Conservation (phyloP, 768 basidiomycete genomes). For the Collybia sordida region DNA sequence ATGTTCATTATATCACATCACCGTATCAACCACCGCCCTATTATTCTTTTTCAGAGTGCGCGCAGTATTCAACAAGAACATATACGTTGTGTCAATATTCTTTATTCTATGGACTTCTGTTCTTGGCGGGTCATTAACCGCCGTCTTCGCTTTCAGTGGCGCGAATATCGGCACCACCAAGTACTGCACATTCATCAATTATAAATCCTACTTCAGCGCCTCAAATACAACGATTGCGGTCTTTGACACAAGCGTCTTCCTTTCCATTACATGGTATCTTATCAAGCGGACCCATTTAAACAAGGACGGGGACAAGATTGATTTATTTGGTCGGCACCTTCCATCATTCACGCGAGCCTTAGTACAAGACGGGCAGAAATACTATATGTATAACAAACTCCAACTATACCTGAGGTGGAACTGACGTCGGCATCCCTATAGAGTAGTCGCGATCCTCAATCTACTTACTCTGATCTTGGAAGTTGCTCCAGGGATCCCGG, state of each 20-base stretch:
- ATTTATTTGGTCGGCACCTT: constrained; percentile 18
- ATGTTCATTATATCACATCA: neutral
- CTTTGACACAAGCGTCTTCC: neutral
- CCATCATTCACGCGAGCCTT: constrained; percentile 23
- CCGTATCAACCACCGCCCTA: neutral
- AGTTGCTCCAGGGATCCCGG: too few species aligned
- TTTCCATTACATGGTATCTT: neutral
- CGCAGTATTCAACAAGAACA: neutral
- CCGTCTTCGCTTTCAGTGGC: too few species aligned
- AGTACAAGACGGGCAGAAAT: constrained; percentile 30
- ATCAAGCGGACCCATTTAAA: constrained; percentile 1
- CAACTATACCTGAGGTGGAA: too few species aligned
- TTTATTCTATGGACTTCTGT: neutral
- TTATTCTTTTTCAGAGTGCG: constrained; percentile 1
- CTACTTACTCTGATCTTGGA: too few species aligned
- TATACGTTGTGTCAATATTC: neutral
- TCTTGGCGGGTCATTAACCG: neutral
- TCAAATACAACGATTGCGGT: neutral
- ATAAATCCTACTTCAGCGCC: neutral
- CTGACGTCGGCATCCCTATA: too few species aligned
- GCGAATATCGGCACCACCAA: neutral
- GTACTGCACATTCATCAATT: neutral
- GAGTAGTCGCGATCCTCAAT: too few species aligned
- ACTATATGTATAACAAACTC: constrained; percentile 26
- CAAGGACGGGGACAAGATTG: constrained; percentile 11